Evolutionary conservation across 345 rosid species (phyloP), one percentile per base, ranked within the genome.

Genomic region (Atalantia buxifolia): DNA sequence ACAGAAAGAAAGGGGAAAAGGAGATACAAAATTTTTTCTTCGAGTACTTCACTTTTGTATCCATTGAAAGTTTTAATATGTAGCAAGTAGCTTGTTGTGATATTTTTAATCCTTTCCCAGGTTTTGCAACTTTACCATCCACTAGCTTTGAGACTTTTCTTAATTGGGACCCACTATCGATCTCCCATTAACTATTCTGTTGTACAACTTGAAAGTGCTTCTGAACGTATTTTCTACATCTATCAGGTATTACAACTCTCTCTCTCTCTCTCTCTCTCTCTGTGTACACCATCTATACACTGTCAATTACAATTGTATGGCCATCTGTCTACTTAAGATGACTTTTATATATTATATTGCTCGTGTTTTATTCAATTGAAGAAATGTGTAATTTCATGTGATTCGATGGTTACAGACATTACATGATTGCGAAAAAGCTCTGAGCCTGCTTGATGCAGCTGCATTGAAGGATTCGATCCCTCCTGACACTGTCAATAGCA

Each of bases 171-270:
- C 79, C 98, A 96, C 77, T 93, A 96, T 81, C 89, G 98, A 73
- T 96, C 99, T 79, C 97, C 98, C 31, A 87, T 96, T 84, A 94
- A 96, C 82, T 96, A 92, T 77, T 91, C 99, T 21, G 90, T 86
- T 79, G 77, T 83, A 59, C 95, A 84, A 76, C 97, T 96, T 33
- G 99, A 94, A 88, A 88, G 90, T 86, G 97, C 99, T 85, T 96
- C 98, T 1, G 99, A 96, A 56, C 97, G 99, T 77, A 80, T 90
- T 64, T 96, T 88, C 85, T 96, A 96, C 87, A 90, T 95, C 24
- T 93, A 88, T 87, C 98, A 95, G 97, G 98, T 95, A 83, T 59
- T 14, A 27, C 48, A 62, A 35, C 18, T 40, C 50, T 16, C 69
- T 31, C 42, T 38, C 9, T 38, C 40, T 36, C 40, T 7, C 38